phyloP scores from a whole-genome alignment of 495 filamentous ascomycete genomes.

The Jackrogersella minutella region DNA sequence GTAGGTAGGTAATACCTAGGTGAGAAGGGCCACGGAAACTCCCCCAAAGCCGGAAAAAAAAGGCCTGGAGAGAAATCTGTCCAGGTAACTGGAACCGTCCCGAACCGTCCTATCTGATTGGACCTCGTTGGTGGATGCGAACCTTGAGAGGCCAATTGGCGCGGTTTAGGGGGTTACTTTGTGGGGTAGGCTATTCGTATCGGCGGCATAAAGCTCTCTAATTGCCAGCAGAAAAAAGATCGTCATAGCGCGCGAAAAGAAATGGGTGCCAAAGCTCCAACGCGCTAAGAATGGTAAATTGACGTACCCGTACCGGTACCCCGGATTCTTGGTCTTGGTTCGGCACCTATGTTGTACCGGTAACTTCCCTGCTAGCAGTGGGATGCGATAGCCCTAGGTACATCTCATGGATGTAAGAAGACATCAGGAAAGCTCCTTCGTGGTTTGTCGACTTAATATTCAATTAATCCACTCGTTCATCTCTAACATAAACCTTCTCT shows the following conservation, averaged over 20 bases:
- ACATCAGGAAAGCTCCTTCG: constrained; percentile 2
- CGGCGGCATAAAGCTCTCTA: constrained; percentile 6
- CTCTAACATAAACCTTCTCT: too few relatives aligned
- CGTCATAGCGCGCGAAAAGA: constrained; percentile 32
- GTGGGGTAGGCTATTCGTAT: constrained; percentile 27
- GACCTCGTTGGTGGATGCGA: constrained; percentile 24
- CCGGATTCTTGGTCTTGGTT: constrained; percentile 32
- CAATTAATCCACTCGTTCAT: not conserved
- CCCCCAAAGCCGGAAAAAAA: constrained; percentile 46
- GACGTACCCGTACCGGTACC: constrained; percentile 29
- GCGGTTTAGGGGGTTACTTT: constrained; percentile 14
- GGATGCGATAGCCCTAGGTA: not conserved
- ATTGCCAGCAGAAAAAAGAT: constrained; percentile 6
- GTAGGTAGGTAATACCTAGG: too few relatives aligned
- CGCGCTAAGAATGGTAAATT: constrained; percentile 19
- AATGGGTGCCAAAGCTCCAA: not conserved
- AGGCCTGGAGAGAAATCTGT: constrained; percentile 20
- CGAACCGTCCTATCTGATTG: constrained; percentile 27
- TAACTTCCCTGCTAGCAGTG: constrained; percentile 13
- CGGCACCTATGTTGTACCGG: not conserved
- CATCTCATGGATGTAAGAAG: too few relatives aligned
- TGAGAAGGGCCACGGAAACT: not conserved
- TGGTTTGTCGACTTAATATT: not conserved
- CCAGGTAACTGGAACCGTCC: constrained; percentile 16
- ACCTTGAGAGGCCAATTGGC: not conserved